Evolutionary conservation across 2,329 filamentous ascomycete genomes (phyloP), one percentile per base, ranked within the genome.

Genomic region (Ophiosphaerella narmari): DNA sequence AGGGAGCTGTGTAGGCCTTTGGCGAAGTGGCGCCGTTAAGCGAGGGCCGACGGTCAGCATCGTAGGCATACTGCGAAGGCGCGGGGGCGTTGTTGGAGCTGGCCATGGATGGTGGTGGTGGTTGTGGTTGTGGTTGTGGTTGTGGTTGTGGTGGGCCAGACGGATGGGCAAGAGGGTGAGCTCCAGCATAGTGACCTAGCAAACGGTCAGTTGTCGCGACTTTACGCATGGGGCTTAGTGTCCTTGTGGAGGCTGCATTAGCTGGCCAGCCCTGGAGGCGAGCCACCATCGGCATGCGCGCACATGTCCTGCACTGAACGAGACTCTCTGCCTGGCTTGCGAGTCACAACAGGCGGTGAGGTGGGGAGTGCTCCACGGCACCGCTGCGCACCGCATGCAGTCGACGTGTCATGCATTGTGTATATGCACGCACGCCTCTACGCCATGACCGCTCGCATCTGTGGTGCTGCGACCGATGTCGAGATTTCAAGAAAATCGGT

Each of bases 41-140:
- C 16, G 78, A 79, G 42, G 59, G 68, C 52, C 75, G 68, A 50
- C 77, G 73, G 43, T 74, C 65, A 31, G 67, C 63, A 50, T 79
- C 77, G 62, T 74, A 77, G 46, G 68, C 68, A 52, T 74, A 73
- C 24, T 69, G 66, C 68, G 77, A 74, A 50, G 65, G 67, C 42
- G 58, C 63, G 31, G 73, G 52, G 16, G 62, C 45, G 49, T 59
- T 64, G 50, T 68, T 66, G 38, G 69, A 63, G 49, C 52, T 57
- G 47, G 56, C 65, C 68, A 73, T 73, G 36, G 68, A 65, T 58
- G 68, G 65, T 44, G 63, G 67, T 52, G 68, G 64, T 53, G 67
- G 65, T 60, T 64, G 68, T 65, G 67, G 36, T n/a, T n/a, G n/a
- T 62, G 37, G 54, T 65, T 62, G 23, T 44, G 44, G 41, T 61